Percentiles rank a stretch among this genome's conserved stretches.
These are phyloP conservation scores for Macadamia integrifolia DNA, from an alignment of 164 flowering plant species.

Conservation along the genomic window DNA sequence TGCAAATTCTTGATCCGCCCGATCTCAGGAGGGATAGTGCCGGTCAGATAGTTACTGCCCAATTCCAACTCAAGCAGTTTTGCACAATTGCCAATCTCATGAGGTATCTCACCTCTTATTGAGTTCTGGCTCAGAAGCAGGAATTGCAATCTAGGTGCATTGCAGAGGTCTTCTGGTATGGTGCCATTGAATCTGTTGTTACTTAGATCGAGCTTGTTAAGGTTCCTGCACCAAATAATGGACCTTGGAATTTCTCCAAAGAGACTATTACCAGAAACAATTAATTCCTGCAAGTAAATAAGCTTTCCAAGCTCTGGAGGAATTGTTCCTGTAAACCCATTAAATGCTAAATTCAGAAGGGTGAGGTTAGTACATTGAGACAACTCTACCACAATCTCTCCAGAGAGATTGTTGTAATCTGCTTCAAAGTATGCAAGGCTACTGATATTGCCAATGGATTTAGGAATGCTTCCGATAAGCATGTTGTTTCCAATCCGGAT, in stretches of 20 bases:
- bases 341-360: conserved; percentile 81
- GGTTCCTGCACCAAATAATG: conserved; percentile 61
- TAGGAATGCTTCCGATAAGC: conserved; percentile 70
- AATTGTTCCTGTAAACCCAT: conserved; percentile 70
- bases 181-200: conserved; percentile 82
- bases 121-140: conserved; percentile 71
- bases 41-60: conserved; percentile 78
- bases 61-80: conserved; percentile 77
- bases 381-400: conserved; percentile 70
- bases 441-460: conserved; percentile 61
- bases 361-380: conserved; percentile 70
- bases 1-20: conserved; percentile 82
- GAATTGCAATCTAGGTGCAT: conserved; percentile 67
- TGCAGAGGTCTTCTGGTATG: conserved; percentile 67
- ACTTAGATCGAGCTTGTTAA: conserved; percentile 88
- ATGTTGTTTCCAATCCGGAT: conserved; percentile 79
- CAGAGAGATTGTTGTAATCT: conserved; percentile 72
- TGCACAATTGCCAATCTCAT: conserved; percentile 68
- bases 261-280: conserved; percentile 72
- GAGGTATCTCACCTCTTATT: conserved; percentile 78
- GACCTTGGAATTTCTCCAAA: conserved; percentile 79
- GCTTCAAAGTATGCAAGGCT: conserved; percentile 89
- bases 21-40: conserved; percentile 83
- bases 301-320: conserved; percentile 83
- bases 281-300: conserved; percentile 71